Evolutionary conservation across 2,329 filamentous ascomycete species (phyloP).

Genomic region (Trichothecium sympodiale): DNA sequence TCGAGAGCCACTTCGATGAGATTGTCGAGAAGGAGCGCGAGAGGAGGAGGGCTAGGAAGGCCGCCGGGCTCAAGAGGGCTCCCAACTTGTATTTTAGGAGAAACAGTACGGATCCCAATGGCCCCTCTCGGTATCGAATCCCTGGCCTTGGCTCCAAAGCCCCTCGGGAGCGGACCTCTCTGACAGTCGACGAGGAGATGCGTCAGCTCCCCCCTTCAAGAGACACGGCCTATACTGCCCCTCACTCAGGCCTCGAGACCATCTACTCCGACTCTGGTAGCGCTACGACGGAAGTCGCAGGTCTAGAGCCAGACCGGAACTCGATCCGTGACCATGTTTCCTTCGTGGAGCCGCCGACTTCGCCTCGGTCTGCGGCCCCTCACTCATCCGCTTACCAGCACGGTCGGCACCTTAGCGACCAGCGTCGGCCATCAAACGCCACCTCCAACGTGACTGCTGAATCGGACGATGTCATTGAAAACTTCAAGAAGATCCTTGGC

Average conservation of each 20-base stretch:
- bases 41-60: constrained; percentile 9
- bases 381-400: constrained; percentile 11
- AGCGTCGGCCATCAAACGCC: constrained; percentile 10
- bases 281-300: too few relatives aligned
- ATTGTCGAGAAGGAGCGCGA: constrained; percentile 33
- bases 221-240: too few relatives aligned
- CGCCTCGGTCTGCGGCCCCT: background rate
- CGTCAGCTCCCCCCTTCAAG: too few relatives aligned
- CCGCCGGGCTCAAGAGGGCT: constrained; percentile 4
- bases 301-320: too few relatives aligned
- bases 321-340: constrained; percentile 9
- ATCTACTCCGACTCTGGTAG: too few relatives aligned
- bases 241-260: too few relatives aligned
- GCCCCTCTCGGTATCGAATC: background rate
- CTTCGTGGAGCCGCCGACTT: constrained; percentile 2
- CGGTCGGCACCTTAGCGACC: constrained; percentile 5
- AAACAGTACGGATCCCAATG: background rate
- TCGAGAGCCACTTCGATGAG: constrained; percentile 47
- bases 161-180: too few relatives aligned
- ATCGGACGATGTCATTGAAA: constrained; percentile 14
- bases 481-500: constrained; percentile 23
- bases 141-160: constrained; percentile 1
- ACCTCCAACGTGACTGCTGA: constrained; percentile 11
- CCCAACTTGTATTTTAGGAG: constrained; percentile 2
- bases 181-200: too few relatives aligned